Base-by-base conservation (phyloP, 2,329 filamentous ascomycete species). In the Arthroderma sp. region DNA sequence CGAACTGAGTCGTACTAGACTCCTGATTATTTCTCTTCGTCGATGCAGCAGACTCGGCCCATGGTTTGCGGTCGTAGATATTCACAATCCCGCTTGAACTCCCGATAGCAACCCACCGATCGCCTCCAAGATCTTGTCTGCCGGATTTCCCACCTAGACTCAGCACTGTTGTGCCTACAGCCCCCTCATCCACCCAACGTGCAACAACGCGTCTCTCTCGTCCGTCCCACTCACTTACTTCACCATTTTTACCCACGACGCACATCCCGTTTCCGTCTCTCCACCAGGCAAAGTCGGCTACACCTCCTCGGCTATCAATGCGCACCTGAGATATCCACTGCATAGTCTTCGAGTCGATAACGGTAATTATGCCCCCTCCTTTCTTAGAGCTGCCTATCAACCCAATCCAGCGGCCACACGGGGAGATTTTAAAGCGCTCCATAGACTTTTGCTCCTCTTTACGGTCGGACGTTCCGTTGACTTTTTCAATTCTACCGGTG, bases 221-320 rank as follows among this genome's bases (percentile, higher is more conserved):
- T 48, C 93, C 70, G 58, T 80, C 82, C 76, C 86, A 98, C 68
- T 98, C 91, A 43, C 85, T 87, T 5, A 96, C 76, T 58, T 94
- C 85, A 27, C 91, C 91, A 53, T 84, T 86, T 62, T 83, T 88
- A 48, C 86, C 87, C 1, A 84, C 77, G 36, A 94, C 83, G 0
- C 80, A 82, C 56, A 98, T 70, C 4, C 88, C 89, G 36, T 81
- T 75, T 31, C 88, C 84, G 49, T 86, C 79, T 43, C 78, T 74
- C 88, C 88, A 95, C 91, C 91, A 98, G 1, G 78, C 79, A 57
- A 95, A 93, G 62, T 95, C 89, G 1, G 86, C 83, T 40, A 96
- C 80, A 33, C 88, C 88, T 42, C 86, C 81, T 40, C 77, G 74
- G 51, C 84, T 82, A 56, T 95, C 86, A 38, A 95, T 72, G 34